These are phyloP conservation scores for Populus trichocarpa DNA, from an alignment of 441 rosid species.

Conservation along the genomic window DNA sequence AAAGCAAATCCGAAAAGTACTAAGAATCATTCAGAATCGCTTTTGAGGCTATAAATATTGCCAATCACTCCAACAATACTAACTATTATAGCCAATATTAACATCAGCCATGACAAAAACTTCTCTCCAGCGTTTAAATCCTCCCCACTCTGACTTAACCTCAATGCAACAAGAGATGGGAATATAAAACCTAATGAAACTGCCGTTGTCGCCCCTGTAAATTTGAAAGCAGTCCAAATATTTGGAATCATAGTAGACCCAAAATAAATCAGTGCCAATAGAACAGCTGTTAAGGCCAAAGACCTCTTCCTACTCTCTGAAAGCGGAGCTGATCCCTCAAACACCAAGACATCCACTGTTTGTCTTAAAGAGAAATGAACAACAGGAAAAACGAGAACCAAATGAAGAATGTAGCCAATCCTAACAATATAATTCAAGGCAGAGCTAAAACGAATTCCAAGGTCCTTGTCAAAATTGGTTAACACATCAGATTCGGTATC, in stretches of 20 bases:
- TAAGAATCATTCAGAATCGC: slow-evolving; percentile 40
- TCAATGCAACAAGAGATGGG: slow-evolving; percentile 76
- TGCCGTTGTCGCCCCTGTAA: slow-evolving; percentile 94
- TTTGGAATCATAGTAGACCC: slow-evolving; percentile 93
- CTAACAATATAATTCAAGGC: slow-evolving; percentile 81
- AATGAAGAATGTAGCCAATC: slow-evolving; percentile 81
- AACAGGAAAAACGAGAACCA: slow-evolving; percentile 92
- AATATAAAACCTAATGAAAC: slow-evolving; percentile 91
- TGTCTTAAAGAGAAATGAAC: slow-evolving; percentile 86
- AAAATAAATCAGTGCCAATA: slow-evolving; percentile 57
- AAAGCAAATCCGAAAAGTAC: neutral
- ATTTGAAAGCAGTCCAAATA: slow-evolving; percentile 96
- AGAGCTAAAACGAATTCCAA: slow-evolving; percentile 72
- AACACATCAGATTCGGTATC: slow-evolving; percentile 75
- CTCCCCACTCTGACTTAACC: slow-evolving; percentile 42
- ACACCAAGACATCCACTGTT: slow-evolving; percentile 64
- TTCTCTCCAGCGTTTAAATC: slow-evolving; percentile 47
- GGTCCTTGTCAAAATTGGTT: slow-evolving; percentile 81
- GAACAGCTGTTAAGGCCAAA: slow-evolving; percentile 54
- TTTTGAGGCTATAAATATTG: slow-evolving; percentile 61
- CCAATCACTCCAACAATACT: slow-evolving; percentile 71
- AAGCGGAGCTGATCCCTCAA: slow-evolving; percentile 69
- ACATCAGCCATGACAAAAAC: slow-evolving; percentile 63
- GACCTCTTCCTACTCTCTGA: slow-evolving; percentile 71
- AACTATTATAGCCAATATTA: slow-evolving; percentile 63